Conservation (phyloP, 2,329 filamentous ascomycete species). For the Botrytis galanthina region DNA sequence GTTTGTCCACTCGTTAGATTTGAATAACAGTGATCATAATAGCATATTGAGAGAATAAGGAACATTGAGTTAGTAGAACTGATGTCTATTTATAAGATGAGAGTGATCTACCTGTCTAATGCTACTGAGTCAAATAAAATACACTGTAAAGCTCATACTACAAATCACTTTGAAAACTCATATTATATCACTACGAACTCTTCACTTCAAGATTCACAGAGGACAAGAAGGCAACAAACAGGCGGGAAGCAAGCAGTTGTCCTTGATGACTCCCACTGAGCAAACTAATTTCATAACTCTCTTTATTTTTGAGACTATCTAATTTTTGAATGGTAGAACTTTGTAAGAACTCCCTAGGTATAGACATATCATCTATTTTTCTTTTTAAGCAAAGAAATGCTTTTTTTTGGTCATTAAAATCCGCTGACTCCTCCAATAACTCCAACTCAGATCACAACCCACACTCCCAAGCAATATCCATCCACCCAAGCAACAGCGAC, state of each 20-base stretch:
- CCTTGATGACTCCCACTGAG: background rate
- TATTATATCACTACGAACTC: background rate
- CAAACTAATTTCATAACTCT: background rate
- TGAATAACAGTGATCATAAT: background rate
- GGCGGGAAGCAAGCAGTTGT: background rate
- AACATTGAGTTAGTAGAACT: background rate
- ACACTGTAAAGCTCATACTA: background rate
- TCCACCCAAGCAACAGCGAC: background rate
- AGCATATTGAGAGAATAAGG: background rate
- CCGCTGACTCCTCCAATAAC: background rate
- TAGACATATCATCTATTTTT: background rate
- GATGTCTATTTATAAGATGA: background rate
- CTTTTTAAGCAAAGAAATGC: background rate
- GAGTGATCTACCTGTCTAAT: background rate
- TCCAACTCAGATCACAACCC: background rate
- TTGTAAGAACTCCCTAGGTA: too few relatives aligned
- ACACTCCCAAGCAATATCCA: background rate
- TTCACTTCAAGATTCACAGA: background rate
- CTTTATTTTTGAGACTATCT: background rate
- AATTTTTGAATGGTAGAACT: background rate
- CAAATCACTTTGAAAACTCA: background rate
- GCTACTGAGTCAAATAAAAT: background rate
- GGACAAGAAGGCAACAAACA: background rate
- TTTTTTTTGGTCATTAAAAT: background rate
- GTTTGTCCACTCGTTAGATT: fast-evolving